Percentiles rank a stretch among this genome's conserved stretches.
These are phyloP conservation scores for Acanthochlamys bracteata DNA, from an alignment of 106 monocot species.

Conservation along the genomic window DNA sequence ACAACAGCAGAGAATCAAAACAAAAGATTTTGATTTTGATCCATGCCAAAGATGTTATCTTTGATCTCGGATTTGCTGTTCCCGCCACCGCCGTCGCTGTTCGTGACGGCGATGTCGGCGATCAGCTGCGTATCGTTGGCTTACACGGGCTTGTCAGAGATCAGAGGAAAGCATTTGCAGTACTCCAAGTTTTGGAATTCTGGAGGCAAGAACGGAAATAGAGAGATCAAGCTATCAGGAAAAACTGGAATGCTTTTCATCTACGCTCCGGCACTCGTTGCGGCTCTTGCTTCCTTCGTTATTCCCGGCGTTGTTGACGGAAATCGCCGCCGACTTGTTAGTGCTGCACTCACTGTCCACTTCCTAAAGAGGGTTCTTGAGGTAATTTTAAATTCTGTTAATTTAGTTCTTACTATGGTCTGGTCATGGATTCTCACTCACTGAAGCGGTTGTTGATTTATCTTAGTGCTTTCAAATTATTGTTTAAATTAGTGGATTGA, in stretches of 20 bases:
- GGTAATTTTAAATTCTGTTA: conserved; percentile 14
- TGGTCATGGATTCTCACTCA: no score
- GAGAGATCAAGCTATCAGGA: conserved; percentile 15
- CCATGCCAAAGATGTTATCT: conserved; percentile 8
- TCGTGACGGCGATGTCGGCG: conserved; percentile 26
- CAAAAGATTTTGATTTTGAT: no score
- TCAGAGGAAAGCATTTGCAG: conserved; percentile 25
- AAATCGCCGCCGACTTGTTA: conserved; percentile 2
- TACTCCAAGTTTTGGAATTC: conserved; percentile 69
- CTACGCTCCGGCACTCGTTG: conserved; percentile 39
- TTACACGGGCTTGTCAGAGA: conserved; percentile 23
- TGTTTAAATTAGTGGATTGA: no score
- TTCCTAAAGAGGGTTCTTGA: conserved; percentile 58
- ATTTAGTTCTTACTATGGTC: background rate
- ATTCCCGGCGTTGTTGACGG: conserved; percentile 16
- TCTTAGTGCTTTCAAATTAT: no score
- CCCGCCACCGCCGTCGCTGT: conserved; percentile 33
- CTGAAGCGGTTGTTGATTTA: no score
- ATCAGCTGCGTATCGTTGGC: conserved; percentile 9
- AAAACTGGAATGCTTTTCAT: conserved; percentile 35
- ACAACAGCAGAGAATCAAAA: no score
- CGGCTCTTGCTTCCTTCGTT: conserved; percentile 25
- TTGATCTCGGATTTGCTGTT: conserved; percentile 14
- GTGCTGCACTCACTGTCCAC: conserved; percentile 27
- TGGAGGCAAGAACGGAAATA: background rate